These are phyloP conservation scores for Phytopythium oedochilum DNA, from an alignment of 352 stramenopile species.

Conservation along the genomic window DNA sequence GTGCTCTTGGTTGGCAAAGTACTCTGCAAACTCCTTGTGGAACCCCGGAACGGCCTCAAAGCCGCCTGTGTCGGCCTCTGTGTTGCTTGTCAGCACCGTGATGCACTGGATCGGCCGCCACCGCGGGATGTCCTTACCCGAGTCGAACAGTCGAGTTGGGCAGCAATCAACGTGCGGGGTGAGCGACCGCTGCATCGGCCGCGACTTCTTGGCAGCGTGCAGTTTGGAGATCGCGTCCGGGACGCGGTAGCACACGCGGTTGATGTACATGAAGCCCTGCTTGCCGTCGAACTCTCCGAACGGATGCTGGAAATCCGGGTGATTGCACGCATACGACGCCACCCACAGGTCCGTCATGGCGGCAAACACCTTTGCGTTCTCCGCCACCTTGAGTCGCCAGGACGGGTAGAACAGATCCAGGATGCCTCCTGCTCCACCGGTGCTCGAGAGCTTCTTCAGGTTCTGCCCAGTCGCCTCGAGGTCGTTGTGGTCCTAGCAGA, in stretches of 20 bases:
- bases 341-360: slow-evolving; percentile 82
- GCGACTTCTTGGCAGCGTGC: slow-evolving; percentile 62
- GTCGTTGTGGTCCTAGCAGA: slow-evolving; percentile 46
- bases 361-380: slow-evolving; percentile 68
- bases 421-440: slow-evolving; percentile 82
- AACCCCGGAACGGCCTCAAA: slow-evolving; percentile 87
- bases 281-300: slow-evolving; percentile 67
- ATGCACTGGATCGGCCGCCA: slow-evolving; percentile 90
- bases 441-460: slow-evolving; percentile 83
- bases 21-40: slow-evolving; percentile 79
- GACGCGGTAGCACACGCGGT: slow-evolving; percentile 80
- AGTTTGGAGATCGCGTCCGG: slow-evolving; percentile 60
- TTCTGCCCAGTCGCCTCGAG: slow-evolving; percentile 56
- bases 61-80: slow-evolving; percentile 60
- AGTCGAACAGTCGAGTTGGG: slow-evolving; percentile 68
- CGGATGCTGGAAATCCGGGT: slow-evolving; percentile 62
- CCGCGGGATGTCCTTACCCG: slow-evolving; percentile 57
- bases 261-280: slow-evolving; percentile 85
- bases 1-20: slow-evolving; percentile 31
- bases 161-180: slow-evolving; percentile 89
- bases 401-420: slow-evolving; percentile 88
- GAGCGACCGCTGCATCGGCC: slow-evolving; percentile 78
- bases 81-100: slow-evolving; percentile 73
- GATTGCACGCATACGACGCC: slow-evolving; percentile 62
- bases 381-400: slow-evolving; percentile 76